Evolutionary conservation across 495 filamentous ascomycete species (phyloP).

Genomic region (Podospora australis): DNA sequence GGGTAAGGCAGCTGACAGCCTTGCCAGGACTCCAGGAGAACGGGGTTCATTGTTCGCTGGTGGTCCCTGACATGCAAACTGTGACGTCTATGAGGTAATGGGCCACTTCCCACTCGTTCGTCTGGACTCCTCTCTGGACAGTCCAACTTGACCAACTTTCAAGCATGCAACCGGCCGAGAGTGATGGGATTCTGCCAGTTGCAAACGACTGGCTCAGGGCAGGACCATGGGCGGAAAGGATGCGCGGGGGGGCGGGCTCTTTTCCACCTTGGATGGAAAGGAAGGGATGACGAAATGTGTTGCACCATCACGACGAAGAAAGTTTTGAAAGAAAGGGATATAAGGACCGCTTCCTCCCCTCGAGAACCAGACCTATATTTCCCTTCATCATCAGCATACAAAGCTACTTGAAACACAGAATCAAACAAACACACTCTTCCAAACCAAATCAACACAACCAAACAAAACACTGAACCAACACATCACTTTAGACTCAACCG

Average conservation of each 20-base stretch:
- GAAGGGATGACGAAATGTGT: too few relatives aligned
- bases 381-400: constrained; percentile 11
- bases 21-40: background rate
- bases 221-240: too few relatives aligned
- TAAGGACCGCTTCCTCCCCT: constrained; percentile 1
- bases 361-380: background rate
- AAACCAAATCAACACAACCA: constrained; percentile 2
- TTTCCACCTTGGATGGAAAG: too few relatives aligned
- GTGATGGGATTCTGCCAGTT: background rate
- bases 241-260: too few relatives aligned
- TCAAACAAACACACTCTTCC: constrained; percentile 3
- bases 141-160: background rate
- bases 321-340: too few relatives aligned
- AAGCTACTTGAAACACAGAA: background rate
- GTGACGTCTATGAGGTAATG: constrained; percentile 15
- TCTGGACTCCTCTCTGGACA: background rate
- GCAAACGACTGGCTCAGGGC: too few relatives aligned
- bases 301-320: too few relatives aligned
- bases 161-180: constrained; percentile 4
- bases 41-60: background rate
- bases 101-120: background rate
- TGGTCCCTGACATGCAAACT: background rate
- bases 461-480: constrained; percentile 3
- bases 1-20: too few relatives aligned
- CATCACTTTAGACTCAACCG: constrained; percentile 11